Percentiles rank a stretch among this genome's conserved stretches.
Evolutionary conservation across 306 rosid genomes (phyloP).

Genomic region (Gastrolobium bilobum): DNA sequence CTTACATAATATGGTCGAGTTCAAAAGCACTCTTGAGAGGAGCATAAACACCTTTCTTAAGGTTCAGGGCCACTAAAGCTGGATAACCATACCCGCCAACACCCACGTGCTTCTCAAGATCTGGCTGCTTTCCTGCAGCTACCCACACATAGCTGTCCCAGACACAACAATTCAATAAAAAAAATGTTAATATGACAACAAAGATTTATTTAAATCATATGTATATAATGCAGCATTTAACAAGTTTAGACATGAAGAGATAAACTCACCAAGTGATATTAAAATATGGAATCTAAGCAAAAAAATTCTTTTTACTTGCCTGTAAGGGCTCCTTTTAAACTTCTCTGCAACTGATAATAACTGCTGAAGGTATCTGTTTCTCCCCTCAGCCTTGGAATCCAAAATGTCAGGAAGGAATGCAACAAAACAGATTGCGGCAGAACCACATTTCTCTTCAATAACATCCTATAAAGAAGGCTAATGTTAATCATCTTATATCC

Average conservation of each 20-base stretch:
- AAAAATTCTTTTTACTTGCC: slow-evolving; percentile 58
- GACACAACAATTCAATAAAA: not conserved
- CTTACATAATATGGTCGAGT: slow-evolving; percentile 86
- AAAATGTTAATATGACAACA: not conserved
- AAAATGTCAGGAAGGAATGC: slow-evolving; percentile 97
- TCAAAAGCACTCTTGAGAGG: slow-evolving; percentile 98
- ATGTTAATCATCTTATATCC: slow-evolving; percentile 26
- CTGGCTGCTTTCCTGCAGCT: slow-evolving; percentile 92
- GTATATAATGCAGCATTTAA: slow-evolving; percentile 11
- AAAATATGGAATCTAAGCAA: slow-evolving; percentile 7
- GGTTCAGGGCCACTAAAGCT: slow-evolving; percentile 90
- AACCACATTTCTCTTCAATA: slow-evolving; percentile 92
- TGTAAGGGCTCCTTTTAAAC: slow-evolving; percentile 91
- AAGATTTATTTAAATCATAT: not conserved
- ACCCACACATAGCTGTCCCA: slow-evolving; percentile 86
- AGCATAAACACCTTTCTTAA: slow-evolving; percentile 89
- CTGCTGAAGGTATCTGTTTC: slow-evolving; percentile 84
- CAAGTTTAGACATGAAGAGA: not conserved
- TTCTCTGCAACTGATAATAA: slow-evolving; percentile 89
- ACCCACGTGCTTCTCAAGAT: slow-evolving; percentile 89
- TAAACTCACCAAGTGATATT: not conserved
- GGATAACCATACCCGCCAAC: slow-evolving; percentile 99
- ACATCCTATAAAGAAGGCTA: slow-evolving; percentile 65
- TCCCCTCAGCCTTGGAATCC: slow-evolving; percentile 98
- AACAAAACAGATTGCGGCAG: slow-evolving; percentile 95